Evolutionary conservation across 768 basidiomycete genomes (phyloP).

Genomic region (Mycena latifolia): DNA sequence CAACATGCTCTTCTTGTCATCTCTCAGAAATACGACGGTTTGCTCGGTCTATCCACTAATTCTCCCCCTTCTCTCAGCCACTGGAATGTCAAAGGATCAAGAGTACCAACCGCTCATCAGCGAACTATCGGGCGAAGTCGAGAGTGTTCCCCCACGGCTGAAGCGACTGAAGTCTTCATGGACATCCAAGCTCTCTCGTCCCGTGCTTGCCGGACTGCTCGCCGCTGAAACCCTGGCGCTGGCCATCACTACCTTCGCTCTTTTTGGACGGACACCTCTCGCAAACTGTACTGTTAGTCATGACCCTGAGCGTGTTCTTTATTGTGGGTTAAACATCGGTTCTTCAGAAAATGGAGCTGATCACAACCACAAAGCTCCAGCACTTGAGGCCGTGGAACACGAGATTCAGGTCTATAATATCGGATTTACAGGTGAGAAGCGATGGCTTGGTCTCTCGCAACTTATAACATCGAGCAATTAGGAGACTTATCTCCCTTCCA

Average conservation of each 20-base stretch:
- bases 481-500: constrained; percentile 15
- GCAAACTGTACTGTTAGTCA: neutral
- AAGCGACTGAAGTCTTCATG: neutral
- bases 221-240: neutral
- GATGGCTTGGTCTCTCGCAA: constrained; percentile 37
- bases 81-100: constrained; percentile 13
- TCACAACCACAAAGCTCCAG: neutral
- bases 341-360: neutral
- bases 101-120: constrained; percentile 18
- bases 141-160: neutral
- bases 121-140: neutral
- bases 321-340: neutral
- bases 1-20: too few species aligned
- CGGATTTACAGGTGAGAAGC: neutral
- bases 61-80: too few species aligned
- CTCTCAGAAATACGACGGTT: too few species aligned
- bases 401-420: neutral
- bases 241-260: neutral
- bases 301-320: neutral
- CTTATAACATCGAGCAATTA: neutral
- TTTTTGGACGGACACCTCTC: neutral
- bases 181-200: constrained; percentile 5
- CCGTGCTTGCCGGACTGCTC: neutral
- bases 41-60: too few species aligned
- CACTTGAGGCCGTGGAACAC: neutral